Evolutionary conservation across 2,329 filamentous ascomycete genomes (phyloP).

Genomic region (Aspergillus sergii): DNA sequence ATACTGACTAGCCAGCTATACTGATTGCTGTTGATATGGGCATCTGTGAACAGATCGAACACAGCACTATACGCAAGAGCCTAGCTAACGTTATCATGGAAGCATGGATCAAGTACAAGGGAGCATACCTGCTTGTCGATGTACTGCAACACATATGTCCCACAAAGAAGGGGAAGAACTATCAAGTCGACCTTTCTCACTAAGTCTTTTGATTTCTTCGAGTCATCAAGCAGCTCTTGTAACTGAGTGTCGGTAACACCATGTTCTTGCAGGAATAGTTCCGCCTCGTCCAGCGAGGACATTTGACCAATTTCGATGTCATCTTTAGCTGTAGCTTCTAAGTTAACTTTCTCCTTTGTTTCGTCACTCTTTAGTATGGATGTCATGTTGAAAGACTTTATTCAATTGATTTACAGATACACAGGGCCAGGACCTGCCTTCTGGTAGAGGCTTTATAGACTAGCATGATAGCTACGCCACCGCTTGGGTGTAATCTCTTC

Average conservation of each 20-base stretch:
- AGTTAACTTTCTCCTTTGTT: background rate
- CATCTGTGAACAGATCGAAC: constrained; percentile 57
- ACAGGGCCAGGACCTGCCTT: background rate
- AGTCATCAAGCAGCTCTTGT: constrained; percentile 50
- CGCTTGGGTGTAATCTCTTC: background rate
- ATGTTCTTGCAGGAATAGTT: constrained; percentile 53
- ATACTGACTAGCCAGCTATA: constrained; percentile 60
- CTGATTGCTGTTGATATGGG: constrained; percentile 44
- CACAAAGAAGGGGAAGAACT: constrained; percentile 54
- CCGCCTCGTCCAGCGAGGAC: constrained; percentile 51
- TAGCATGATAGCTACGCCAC: background rate
- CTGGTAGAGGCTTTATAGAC: background rate
- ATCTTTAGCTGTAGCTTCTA: background rate
- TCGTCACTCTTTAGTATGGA: background rate
- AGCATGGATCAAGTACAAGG: background rate
- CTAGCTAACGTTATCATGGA: constrained; percentile 37
- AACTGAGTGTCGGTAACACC: constrained; percentile 48
- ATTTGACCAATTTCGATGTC: constrained; percentile 27
- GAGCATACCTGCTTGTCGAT: constrained; percentile 52
- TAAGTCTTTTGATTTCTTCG: constrained; percentile 31
- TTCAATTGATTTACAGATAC: background rate
- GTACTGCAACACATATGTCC: constrained; percentile 51
- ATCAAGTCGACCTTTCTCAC: constrained; percentile 53
- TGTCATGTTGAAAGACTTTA: background rate
- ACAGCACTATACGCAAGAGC: constrained; percentile 58